Conservation (phyloP, 345 rosid genomes). For the Salix arbutifolia region DNA sequence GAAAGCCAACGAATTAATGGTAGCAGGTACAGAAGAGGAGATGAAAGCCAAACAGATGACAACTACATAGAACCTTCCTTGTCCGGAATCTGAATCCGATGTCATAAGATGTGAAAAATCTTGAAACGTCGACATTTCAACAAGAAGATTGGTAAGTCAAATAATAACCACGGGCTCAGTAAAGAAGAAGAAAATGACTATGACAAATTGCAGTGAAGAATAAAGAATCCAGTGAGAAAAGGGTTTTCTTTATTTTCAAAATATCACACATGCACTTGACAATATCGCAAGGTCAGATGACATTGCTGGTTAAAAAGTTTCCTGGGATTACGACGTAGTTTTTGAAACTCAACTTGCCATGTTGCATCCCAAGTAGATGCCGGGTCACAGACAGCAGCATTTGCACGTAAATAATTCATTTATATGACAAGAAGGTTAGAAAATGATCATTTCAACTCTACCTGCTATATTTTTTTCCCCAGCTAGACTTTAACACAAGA, state of each 20-base stretch:
- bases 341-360: neutral
- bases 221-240: neutral
- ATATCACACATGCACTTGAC: neutral
- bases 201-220: neutral
- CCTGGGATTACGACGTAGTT: neutral
- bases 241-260: neutral
- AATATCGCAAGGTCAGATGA: neutral
- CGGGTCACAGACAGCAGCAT: neutral
- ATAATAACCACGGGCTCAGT: neutral
- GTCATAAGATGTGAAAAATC: neutral
- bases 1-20: no score
- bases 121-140: neutral
- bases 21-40: no score
- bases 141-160: neutral
- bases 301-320: neutral
- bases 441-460: neutral
- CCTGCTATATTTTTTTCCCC: neutral
- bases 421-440: neutral
- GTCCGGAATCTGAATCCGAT: no score
- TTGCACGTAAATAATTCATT: neutral
- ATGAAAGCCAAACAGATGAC: no score
- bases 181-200: neutral
- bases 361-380: neutral
- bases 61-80: no score
- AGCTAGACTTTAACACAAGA: neutral